Percentiles rank a stretch among this genome's conserved stretches.
Evolutionary conservation across 2,329 filamentous ascomycete genomes (phyloP).

Genomic region (Penicillium sp.): DNA sequence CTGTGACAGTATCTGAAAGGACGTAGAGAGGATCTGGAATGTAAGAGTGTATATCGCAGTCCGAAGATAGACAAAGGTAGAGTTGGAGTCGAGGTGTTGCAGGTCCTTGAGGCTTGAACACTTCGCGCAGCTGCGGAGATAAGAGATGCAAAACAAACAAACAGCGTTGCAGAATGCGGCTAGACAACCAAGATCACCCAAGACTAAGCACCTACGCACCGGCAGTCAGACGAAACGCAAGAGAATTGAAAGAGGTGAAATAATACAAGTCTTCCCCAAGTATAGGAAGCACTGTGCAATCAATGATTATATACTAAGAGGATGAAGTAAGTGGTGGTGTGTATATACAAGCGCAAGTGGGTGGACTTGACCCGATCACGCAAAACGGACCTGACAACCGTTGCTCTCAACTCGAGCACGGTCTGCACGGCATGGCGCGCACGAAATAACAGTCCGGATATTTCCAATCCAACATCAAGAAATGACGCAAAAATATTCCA

Average conservation of each 20-base stretch:
- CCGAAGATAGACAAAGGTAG: not conserved
- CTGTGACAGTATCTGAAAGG: not conserved
- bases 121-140: conserved; percentile 2
- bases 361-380: conserved; percentile 7
- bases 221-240: not conserved
- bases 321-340: not conserved
- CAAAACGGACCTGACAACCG: conserved; percentile 5
- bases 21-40: not conserved
- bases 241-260: not conserved
- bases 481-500: not conserved
- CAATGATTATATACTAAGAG: conserved; percentile 1
- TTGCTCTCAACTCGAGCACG: conserved; percentile 4
- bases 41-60: not conserved
- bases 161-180: conserved; percentile 2
- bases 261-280: not conserved
- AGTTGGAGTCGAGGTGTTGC: conserved; percentile 15
- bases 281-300: not conserved
- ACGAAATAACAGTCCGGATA: conserved; percentile 1
- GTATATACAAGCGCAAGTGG: conserved; percentile 6
- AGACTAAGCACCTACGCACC: not conserved
- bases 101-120: conserved; percentile 8
- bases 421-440: conserved; percentile 17
- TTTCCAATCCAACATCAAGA: conserved; percentile 11
- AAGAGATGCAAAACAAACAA: conserved; percentile 27
- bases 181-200: conserved; percentile 9